These are phyloP conservation scores for Picea abies DNA, from an alignment of 83 land plant species.

Conservation along the genomic window DNA sequence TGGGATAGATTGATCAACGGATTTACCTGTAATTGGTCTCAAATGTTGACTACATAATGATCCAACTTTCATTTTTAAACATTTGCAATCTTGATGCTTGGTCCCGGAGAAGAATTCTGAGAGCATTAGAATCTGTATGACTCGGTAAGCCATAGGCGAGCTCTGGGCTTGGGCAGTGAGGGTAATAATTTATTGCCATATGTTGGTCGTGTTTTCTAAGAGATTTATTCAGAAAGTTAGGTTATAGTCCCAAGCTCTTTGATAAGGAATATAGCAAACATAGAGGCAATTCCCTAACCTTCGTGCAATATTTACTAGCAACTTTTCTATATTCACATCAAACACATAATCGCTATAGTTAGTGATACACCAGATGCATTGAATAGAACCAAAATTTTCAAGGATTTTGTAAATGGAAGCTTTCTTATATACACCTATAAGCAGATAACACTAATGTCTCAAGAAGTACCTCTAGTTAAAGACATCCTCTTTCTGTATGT, in stretches of 20 bases:
- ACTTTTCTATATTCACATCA: conserved; percentile 45
- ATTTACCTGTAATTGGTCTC: no score
- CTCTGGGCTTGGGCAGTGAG: conserved; percentile 65
- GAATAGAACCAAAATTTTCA: no score
- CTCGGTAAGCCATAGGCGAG: conserved; percentile 54
- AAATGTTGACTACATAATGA: no score
- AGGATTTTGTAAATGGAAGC: no score
- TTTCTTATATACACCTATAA: no score
- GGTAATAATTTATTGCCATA: conserved; percentile 70
- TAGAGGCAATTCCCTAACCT: conserved; percentile 38
- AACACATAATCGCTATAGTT: no score
- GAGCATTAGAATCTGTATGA: conserved; percentile 55
- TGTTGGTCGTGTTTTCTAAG: conserved; percentile 56
- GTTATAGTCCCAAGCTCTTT: conserved; percentile 61
- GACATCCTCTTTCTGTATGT: no score
- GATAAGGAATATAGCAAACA: conserved; percentile 45
- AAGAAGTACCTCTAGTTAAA: no score
- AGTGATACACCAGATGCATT: no score
- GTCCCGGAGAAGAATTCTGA: conserved; percentile 56
- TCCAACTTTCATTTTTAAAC: conserved; percentile 17
- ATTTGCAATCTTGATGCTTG: conserved; percentile 56
- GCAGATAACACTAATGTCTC: no score
- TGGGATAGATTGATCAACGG: no score
- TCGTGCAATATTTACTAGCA: conserved; percentile 36
- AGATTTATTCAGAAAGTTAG: conserved; percentile 28